Percentiles rank a stretch among this genome's conserved stretches.
Evolutionary conservation across 768 basidiomycete species (phyloP).

Genomic region (Rhodosporidiobolus sp.): DNA sequence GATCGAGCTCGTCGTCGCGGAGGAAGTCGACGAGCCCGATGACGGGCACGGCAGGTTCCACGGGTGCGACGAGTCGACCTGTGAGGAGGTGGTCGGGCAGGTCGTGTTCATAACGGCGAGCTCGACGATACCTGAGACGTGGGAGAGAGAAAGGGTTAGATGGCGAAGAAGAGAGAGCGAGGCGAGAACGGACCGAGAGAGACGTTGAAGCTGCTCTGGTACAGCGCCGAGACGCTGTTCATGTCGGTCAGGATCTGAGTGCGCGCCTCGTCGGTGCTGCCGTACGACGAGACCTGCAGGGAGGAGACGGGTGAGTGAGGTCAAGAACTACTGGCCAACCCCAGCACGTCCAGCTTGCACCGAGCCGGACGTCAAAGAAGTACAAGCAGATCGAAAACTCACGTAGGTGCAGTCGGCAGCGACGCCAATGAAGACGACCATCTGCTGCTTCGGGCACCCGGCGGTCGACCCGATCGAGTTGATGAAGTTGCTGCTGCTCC

Average conservation of each 20-base stretch:
- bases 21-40: not conserved
- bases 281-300: conserved; percentile 46
- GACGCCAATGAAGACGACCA: conserved; percentile 76
- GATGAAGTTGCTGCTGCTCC: conserved; percentile 58
- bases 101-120: conserved; percentile 65
- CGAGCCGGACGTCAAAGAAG: not conserved
- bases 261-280: conserved; percentile 64
- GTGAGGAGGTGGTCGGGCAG: conserved; percentile 62
- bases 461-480: conserved; percentile 63
- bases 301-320: no score
- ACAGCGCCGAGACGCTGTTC: conserved; percentile 46
- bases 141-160: not conserved
- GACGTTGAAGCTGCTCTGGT: conserved; percentile 71
- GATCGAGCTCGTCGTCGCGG: not conserved
- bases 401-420: conserved; percentile 83
- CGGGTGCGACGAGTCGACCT: conserved; percentile 51
- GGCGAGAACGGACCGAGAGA: conserved; percentile 58
- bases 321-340: no score
- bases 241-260: conserved; percentile 62
- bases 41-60: conserved; percentile 74
- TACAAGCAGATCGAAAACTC: not conserved
- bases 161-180: no score
- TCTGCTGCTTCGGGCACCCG: conserved; percentile 71
- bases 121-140: conserved; percentile 58
- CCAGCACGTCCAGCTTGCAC: no score